Base-by-base conservation (phyloP, 2,329 filamentous ascomycete species). In the Fusarium sarcochroum region DNA sequence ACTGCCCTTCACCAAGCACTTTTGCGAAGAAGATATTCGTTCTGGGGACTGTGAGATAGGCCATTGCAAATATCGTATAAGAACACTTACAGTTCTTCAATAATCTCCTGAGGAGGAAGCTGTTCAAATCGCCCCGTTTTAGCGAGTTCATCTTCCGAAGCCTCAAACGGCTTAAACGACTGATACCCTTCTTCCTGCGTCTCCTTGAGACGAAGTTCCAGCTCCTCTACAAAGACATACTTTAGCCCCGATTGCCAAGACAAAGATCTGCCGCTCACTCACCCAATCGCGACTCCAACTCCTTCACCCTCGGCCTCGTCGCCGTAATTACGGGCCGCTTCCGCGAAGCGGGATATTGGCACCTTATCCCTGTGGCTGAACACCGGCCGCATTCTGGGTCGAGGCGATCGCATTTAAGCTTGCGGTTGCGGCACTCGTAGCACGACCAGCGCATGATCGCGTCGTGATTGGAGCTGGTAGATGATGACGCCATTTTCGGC, bases 351-450 rank as follows among this genome's bases (percentile, higher is more conserved):
- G 75, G 75, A 64, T 77, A 78, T 14, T 69, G 60, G 18, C 76
- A 78, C 13, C 59, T 63, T 2, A 54, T 47, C 2, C 63, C 58
- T 1, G 71, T 58, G 23, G 63, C 66, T 10, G 54, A 44, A 53
- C 76, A 78, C 2, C 76, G 74, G 9, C 61, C 54, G 20, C 76
- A 78, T 6, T 32, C 57, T 4, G 74, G 74, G 32, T 49, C 65
- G 1, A 58, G 38, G n/a, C 75, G 73, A 41, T 78, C 75, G 59
- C 76, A 78, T 49, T 71, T 75, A 15, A 76, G 55, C 50, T 78
- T 78, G 32, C 73, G 69, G 18, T 35, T 51, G 5, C 75, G 71
- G 41, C 76, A 78, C 11, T 71, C 63, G 15, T 59, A 69, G 50
- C 76, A 77, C 1, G 74, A 74, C 17, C 76, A 73, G 3, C 63